phyloP scores from a whole-genome alignment of 352 stramenopile genomes.

The Phytophthora chlamydospora region DNA sequence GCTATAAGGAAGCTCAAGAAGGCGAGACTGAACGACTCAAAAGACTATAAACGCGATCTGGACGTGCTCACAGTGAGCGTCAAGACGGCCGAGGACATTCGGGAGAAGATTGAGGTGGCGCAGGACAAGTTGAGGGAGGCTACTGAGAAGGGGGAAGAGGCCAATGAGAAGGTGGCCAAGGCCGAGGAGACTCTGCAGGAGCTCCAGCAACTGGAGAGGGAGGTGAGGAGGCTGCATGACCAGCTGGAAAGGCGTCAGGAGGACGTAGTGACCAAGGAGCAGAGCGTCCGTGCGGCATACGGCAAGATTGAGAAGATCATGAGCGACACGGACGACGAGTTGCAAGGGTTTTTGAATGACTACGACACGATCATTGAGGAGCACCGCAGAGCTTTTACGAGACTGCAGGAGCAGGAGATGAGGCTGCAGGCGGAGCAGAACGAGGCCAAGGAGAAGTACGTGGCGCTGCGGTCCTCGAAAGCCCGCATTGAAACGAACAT shows the following conservation, averaged over 20 bases:
- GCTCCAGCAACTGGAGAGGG: slow-evolving; percentile 51
- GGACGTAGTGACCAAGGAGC: slow-evolving; percentile 49
- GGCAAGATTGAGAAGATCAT: slow-evolving; percentile 70
- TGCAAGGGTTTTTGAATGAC: slow-evolving; percentile 56
- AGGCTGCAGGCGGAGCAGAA: slow-evolving; percentile 39
- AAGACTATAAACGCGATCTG: slow-evolving; percentile 95
- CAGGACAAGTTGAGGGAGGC: slow-evolving; percentile 54
- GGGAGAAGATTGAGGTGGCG: slow-evolving; percentile 55
- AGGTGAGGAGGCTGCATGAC: slow-evolving; percentile 43
- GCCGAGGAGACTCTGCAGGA: slow-evolving; percentile 63
- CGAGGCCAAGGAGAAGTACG: slow-evolving; percentile 40
- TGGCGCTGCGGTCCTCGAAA: slow-evolving; percentile 41
- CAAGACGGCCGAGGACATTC: slow-evolving; percentile 59
- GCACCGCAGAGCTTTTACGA: slow-evolving; percentile 39
- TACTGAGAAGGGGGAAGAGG: slow-evolving; percentile 39
- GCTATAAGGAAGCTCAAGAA: slow-evolving; percentile 95
- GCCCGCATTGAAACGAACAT: slow-evolving; percentile 64
- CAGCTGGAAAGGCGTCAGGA: slow-evolving; percentile 42
- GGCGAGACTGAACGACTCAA: slow-evolving; percentile 69
- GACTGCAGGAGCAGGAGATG: slow-evolving; percentile 41
- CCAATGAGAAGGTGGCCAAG: slow-evolving; percentile 44
- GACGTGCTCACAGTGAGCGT: slow-evolving; percentile 90
- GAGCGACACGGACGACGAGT: slow-evolving; percentile 71
- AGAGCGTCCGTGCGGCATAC: slow-evolving; percentile 43
- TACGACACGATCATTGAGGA: slow-evolving; percentile 62